phyloP scores from a whole-genome alignment of 768 basidiomycete genomes.

The Naematelia aurantialba region DNA sequence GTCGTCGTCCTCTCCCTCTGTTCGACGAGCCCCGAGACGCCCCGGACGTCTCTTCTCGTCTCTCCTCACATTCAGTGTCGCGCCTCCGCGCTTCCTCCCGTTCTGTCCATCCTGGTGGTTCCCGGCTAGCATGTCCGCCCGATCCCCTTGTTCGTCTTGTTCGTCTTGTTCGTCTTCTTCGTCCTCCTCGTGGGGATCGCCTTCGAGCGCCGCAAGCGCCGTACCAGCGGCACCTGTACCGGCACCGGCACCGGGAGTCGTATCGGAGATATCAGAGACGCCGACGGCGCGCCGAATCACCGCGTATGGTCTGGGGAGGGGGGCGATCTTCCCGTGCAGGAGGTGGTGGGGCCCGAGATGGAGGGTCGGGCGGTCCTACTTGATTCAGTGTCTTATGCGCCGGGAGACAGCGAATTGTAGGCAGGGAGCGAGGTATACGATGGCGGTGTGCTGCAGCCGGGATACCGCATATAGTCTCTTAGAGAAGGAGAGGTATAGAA shows the following conservation, averaged over 20 bases:
- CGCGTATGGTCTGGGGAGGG: constrained; percentile 74
- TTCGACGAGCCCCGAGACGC: not conserved
- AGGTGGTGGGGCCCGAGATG: constrained; percentile 76
- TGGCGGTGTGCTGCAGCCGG: not conserved
- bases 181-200: constrained; percentile 9
- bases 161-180: constrained; percentile 3
- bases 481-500: not conserved
- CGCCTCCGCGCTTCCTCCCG: not conserved
- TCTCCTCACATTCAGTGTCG: too few relatives aligned
- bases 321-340: constrained; percentile 77
- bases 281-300: constrained; percentile 55
- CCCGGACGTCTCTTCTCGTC: not conserved
- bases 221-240: not conserved
- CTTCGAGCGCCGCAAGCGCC: not conserved
- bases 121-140: too few relatives aligned
- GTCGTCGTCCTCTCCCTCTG: not conserved
- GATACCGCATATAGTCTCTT: not conserved
- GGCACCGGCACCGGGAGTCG: too few relatives aligned
- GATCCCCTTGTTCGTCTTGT: not conserved
- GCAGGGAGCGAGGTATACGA: not conserved
- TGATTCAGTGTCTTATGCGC: too few relatives aligned
- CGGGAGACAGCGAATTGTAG: not conserved
- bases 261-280: too few relatives aligned
- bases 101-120: not conserved
- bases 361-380: constrained; percentile 71